Conservation (phyloP, 129 eudicot genomes). For the Logfia minima region DNA sequence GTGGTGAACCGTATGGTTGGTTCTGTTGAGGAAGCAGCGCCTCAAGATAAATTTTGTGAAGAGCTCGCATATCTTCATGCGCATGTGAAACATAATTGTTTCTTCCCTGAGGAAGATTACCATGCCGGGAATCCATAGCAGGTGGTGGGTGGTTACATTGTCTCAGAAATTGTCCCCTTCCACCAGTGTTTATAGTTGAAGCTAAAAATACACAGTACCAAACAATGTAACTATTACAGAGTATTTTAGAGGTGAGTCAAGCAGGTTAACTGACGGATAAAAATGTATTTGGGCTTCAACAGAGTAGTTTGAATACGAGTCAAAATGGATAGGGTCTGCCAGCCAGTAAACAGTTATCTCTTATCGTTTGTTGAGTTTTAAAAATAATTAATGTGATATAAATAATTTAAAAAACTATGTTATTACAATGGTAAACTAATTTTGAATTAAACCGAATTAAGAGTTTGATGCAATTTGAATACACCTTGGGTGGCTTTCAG, state of each 20-base stretch:
- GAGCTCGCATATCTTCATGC: slow-evolving; percentile 49
- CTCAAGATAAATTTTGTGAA: slow-evolving; percentile 61
- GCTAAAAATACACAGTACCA: slow-evolving; percentile 35
- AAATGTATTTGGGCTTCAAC: not conserved
- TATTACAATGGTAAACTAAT: not conserved
- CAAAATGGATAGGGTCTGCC: not conserved
- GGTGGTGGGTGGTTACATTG: slow-evolving; percentile 38
- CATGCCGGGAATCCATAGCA: slow-evolving; percentile 26
- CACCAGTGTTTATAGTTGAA: slow-evolving; percentile 33
- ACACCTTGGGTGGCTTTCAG: not conserved
- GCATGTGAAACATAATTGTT: slow-evolving; percentile 31
- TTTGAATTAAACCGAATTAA: not conserved
- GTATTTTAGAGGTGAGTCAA: not conserved
- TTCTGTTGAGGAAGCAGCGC: slow-evolving; percentile 58
- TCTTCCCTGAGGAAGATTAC: slow-evolving; percentile 38
- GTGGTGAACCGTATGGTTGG: slow-evolving; percentile 45
- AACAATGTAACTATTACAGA: not conserved
- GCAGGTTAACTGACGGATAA: not conserved
- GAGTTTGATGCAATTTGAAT: not conserved
- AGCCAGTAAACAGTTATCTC: not conserved
- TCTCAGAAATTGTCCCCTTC: slow-evolving; percentile 41
- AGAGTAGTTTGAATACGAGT: not conserved
- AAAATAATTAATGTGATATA: not conserved
- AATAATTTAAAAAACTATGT: not conserved
- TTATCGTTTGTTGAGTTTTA: not conserved